Percentiles rank a stretch among this genome's conserved stretches.
Evolutionary conservation across 1,139 yeast genomes (phyloP).

Genomic region (Nakaseomyces nivariensis): DNA sequence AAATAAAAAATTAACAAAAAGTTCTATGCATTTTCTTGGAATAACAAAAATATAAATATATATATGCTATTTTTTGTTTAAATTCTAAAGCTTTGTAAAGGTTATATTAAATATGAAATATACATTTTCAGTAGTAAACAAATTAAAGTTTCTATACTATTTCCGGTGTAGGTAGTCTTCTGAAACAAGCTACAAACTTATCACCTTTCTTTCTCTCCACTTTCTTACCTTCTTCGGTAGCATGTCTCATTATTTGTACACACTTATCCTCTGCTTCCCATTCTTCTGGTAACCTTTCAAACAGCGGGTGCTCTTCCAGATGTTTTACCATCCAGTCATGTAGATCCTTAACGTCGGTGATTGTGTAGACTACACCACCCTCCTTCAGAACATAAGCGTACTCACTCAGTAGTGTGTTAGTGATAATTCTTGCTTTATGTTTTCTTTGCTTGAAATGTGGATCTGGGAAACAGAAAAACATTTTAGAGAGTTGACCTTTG

Average conservation of each 20-base stretch:
- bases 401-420: conserved; percentile 78
- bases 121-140: not conserved
- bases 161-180: conserved; percentile 54
- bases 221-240: conserved; percentile 97
- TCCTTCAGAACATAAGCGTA: conserved; percentile 84
- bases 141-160: conserved; percentile 8
- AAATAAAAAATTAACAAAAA: no score
- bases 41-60: no score
- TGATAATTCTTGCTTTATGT: conserved; percentile 92
- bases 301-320: conserved; percentile 80
- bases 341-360: conserved; percentile 89
- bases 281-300: conserved; percentile 65
- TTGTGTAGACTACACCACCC: conserved; percentile 85
- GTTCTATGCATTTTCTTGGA: no score
- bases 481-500: conserved; percentile 71
- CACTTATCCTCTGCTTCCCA: conserved; percentile 78
- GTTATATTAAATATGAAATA: not conserved
- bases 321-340: conserved; percentile 97
- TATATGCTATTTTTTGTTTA: no score
- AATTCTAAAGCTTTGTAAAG: no score
- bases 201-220: conserved; percentile 82
- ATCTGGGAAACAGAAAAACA: conserved; percentile 98
- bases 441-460: conserved; percentile 97
- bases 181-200: conserved; percentile 83
- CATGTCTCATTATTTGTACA: conserved; percentile 75